These are phyloP conservation scores for Dendrobium officinale DNA, from an alignment of 106 monocot genomes.

Conservation along the genomic window DNA sequence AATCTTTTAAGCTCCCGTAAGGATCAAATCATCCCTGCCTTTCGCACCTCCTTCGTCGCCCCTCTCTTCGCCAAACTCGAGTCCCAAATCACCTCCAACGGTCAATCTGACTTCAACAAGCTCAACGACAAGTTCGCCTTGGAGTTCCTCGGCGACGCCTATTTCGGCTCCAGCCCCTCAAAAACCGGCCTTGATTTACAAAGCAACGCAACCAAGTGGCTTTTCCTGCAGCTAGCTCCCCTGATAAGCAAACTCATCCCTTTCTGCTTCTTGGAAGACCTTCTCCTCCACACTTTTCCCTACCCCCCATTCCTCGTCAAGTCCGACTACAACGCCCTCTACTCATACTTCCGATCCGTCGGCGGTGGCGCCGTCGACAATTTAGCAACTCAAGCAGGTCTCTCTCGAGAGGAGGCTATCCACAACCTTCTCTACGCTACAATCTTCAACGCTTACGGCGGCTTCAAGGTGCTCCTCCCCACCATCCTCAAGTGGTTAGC, in stretches of 20 bases:
- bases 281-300: slow-evolving; percentile 45
- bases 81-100: slow-evolving; percentile 10
- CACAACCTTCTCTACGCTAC: slow-evolving; percentile 49
- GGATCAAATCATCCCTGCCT: slow-evolving; percentile 26
- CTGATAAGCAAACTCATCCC: slow-evolving; percentile 11
- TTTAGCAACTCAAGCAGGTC: slow-evolving; percentile 20
- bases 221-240: slow-evolving; percentile 41
- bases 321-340: slow-evolving; percentile 26
- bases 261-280: slow-evolving; percentile 34
- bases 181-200: slow-evolving; percentile 7
- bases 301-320: slow-evolving; percentile 26
- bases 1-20: slow-evolving; percentile 24
- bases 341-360: slow-evolving; percentile 31
- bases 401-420: slow-evolving; percentile 38
- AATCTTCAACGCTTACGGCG: slow-evolving; percentile 44
- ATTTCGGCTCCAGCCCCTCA: slow-evolving; percentile 22
- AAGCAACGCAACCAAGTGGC: slow-evolving; percentile 23
- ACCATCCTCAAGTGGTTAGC: slow-evolving; percentile 17
- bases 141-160: slow-evolving; percentile 33
- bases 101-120: slow-evolving; percentile 32
- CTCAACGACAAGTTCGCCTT: slow-evolving; percentile 31
- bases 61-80: slow-evolving; percentile 31
- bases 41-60: slow-evolving; percentile 21
- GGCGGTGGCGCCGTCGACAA: slow-evolving; percentile 14
- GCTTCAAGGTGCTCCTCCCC: slow-evolving; percentile 31